Conservation (phyloP, 352 stramenopile genomes). For the Pythium aristosporum region DNA sequence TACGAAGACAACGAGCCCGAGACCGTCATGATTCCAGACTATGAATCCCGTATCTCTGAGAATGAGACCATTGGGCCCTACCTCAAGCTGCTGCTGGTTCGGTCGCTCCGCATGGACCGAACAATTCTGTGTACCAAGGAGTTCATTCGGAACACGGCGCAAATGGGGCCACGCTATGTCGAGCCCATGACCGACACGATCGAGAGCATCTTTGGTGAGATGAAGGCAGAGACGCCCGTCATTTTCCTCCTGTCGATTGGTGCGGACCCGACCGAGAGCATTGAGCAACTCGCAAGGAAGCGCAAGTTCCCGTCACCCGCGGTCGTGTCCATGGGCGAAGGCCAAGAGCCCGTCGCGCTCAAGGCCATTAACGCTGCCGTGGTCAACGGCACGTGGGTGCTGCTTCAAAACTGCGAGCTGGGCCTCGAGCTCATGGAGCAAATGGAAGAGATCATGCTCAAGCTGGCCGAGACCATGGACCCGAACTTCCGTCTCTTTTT, state of each 20-base stretch:
- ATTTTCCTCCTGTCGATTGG: slow-evolving; percentile 98
- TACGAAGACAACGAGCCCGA: slow-evolving; percentile 98
- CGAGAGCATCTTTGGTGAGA: slow-evolving; percentile 97
- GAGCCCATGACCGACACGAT: slow-evolving; percentile 99
- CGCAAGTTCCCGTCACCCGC: slow-evolving; percentile 95
- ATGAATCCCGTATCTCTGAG: slow-evolving; percentile 92
- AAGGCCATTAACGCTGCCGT: slow-evolving; percentile 97
- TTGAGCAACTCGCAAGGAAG: slow-evolving; percentile 96
- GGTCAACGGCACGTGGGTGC: slow-evolving; percentile 97
- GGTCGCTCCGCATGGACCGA: slow-evolving; percentile 96
- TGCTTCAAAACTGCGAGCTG: slow-evolving; percentile 98
- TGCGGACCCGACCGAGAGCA: slow-evolving; percentile 97
- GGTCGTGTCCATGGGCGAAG: slow-evolving; percentile 98
- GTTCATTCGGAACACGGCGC: slow-evolving; percentile 95
- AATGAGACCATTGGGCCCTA: slow-evolving; percentile 95
- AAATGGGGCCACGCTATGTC: slow-evolving; percentile 96
- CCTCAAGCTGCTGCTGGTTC: slow-evolving; percentile 96
- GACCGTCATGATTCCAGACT: slow-evolving; percentile 94
- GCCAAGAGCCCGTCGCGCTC: slow-evolving; percentile 96
- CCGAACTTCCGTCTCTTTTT: slow-evolving; percentile 97
- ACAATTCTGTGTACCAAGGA: slow-evolving; percentile 97
- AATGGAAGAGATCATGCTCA: slow-evolving; percentile 97
- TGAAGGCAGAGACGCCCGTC: slow-evolving; percentile 94
- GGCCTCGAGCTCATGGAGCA: slow-evolving; percentile 98
- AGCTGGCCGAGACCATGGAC: slow-evolving; percentile 95